Base-by-base conservation (phyloP, 441 rosid species). In the Brassica balearica region DNA sequence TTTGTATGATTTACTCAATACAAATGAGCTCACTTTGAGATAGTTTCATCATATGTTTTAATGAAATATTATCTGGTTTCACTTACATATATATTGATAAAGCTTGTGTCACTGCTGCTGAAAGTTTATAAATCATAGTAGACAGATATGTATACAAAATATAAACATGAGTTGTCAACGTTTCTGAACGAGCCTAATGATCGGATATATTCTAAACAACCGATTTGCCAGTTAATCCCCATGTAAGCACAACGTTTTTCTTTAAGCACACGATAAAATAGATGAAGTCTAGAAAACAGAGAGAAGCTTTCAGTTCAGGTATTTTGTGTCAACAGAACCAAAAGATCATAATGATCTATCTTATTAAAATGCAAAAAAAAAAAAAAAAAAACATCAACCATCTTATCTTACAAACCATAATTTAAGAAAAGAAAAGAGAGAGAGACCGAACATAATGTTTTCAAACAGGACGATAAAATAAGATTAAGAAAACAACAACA, bases 141-240 rank as follows among this genome's bases (percentile, higher is more conserved):
- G 9, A 38, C 11, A 38, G 11, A 38, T 2, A 72, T 29, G 77
- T 14, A 69, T 74, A 74, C 75, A 74, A 73, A 73, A 69, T 80
- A 68, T 80, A n/a, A n/a, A 46, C 53, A 46, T 38, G 46, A 38
- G 46, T 67, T 72, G 81, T 73, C 74, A 34, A 64, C 61, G 60
- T 71, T 17, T 17, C 19, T 17, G 19, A 17, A 17, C 19, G 19
- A 17, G 19, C 19, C 19, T 17, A 17, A 17, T 17, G 19, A 17
- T 17, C 19, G 19, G 19, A 17, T 17, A 17, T 17, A 17, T 17
- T 17, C 19, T 17, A 17, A 17, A 17, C 19, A 17, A 17, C 19
- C 19, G 19, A 17, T 17, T 43, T 11, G 51, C 51, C 51, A 43
- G 14, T 14, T 43, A 5, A 43, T 43, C 51, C 11, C 51, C 41